A percentile compares a stretch with the other conserved stretches of the same genome.
phyloP scores from a whole-genome alignment of 371 early-diverging fungal species.

The Paraphysoderma sedebokerense region DNA sequence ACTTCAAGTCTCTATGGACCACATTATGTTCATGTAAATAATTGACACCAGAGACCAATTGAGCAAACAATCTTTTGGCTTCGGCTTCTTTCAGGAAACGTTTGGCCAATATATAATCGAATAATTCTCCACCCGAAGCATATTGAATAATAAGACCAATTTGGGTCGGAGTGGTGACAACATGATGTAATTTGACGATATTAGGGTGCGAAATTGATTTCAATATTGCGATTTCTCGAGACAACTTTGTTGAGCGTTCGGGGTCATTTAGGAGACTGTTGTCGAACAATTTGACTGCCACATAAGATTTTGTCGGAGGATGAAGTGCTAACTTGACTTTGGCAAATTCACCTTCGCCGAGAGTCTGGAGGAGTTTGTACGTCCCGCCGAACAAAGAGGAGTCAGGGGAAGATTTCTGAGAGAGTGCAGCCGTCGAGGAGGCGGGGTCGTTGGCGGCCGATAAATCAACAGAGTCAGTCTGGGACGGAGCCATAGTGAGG shows the following conservation, averaged over 20 bases:
- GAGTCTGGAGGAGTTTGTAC: slow-evolving; percentile 1
- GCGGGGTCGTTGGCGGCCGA: too few relatives aligned
- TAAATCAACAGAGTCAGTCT: too few relatives aligned
- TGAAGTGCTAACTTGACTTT: slow-evolving; percentile 1
- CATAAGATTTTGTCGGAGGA: neutral
- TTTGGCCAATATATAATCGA: slow-evolving; percentile 88
- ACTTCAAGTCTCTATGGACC: slow-evolving; percentile 90
- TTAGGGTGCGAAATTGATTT: slow-evolving; percentile 73
- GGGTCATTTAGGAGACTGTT: neutral
- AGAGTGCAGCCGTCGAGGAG: too few relatives aligned
- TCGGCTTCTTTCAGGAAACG: slow-evolving; percentile 81
- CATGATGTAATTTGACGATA: slow-evolving; percentile 86
- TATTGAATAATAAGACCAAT: slow-evolving; percentile 92
- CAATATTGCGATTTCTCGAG: slow-evolving; percentile 21
- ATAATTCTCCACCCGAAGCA: slow-evolving; percentile 91
- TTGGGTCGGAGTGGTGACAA: slow-evolving; percentile 86
- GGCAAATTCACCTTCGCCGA: slow-evolving; percentile 1
- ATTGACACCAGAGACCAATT: slow-evolving; percentile 81
- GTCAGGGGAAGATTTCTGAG: too few relatives aligned
- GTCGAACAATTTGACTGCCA: slow-evolving; percentile 1
- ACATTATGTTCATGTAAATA: slow-evolving; percentile 77
- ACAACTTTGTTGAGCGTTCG: neutral
- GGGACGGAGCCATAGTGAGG: too few relatives aligned
- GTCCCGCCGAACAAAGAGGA: too few relatives aligned
- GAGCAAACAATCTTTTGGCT: slow-evolving; percentile 81